Conservation (phyloP, 768 basidiomycete genomes). For the Lactarius vividus region DNA sequence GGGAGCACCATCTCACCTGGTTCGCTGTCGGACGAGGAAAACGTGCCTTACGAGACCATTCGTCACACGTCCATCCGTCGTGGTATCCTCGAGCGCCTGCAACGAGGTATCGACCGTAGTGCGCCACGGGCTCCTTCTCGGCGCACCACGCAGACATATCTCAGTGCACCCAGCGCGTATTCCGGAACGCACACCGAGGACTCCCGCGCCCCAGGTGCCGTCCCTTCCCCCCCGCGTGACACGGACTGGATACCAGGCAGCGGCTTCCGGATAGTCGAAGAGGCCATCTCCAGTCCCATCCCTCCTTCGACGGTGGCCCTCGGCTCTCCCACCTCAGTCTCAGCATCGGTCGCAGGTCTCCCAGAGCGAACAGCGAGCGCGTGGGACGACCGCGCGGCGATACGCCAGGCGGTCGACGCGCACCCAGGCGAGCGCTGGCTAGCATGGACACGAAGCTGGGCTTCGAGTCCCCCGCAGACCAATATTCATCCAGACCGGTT, state of each 20-base stretch:
- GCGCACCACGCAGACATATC: conserved; percentile 15
- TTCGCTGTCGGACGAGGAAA: conserved; percentile 30
- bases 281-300: conserved; percentile 29
- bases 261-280: conserved; percentile 46
- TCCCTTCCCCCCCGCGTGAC: background rate
- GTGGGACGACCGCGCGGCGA: conserved; percentile 24
- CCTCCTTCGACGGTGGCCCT: background rate
- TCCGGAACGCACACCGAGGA: conserved; percentile 18
- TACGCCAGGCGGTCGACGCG: conserved; percentile 28
- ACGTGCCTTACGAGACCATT: conserved; percentile 43
- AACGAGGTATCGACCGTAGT: conserved; percentile 14
- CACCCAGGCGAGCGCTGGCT: conserved; percentile 23
- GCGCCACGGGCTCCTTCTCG: conserved; percentile 22
- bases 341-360: conserved; percentile 9
- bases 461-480: conserved; percentile 21
- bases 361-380: conserved; percentile 19
- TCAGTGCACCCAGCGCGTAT: conserved; percentile 22
- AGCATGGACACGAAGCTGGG: conserved; percentile 30
- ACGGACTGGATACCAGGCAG: conserved; percentile 30
- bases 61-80: conserved; percentile 53
- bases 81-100: conserved; percentile 44
- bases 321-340: background rate
- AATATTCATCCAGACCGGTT: conserved; percentile 37
- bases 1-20: conserved; percentile 2
- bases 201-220: conserved; percentile 6